Conservation (phyloP, 306 rosid species). For the Prunus armeniaca region DNA sequence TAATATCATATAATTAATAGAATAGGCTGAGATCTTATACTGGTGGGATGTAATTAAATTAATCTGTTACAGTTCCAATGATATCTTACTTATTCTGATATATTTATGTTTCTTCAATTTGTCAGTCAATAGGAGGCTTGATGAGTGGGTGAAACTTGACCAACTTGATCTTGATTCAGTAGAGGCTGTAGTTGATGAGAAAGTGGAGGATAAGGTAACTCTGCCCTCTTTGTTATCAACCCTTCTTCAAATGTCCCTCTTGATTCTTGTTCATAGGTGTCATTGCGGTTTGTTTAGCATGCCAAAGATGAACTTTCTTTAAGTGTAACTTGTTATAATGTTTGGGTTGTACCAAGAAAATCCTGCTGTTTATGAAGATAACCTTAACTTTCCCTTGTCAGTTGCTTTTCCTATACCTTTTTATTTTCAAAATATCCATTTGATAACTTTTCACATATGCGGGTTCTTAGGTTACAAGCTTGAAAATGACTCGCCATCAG, state of each 20-base stretch:
- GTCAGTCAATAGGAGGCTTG: slow-evolving; percentile 97
- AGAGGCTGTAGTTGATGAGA: slow-evolving; percentile 96
- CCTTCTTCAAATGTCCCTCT: background rate
- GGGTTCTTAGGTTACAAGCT: slow-evolving; percentile 71
- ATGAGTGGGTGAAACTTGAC: slow-evolving; percentile 99
- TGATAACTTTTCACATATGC: background rate
- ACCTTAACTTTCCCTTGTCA: background rate
- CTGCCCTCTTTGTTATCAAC: slow-evolving; percentile 1
- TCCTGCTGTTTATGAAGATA: background rate
- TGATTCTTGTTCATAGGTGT: too few species aligned
- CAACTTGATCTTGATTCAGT: slow-evolving; percentile 96
- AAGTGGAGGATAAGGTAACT: slow-evolving; percentile 96
- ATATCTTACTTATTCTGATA: background rate
- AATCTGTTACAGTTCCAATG: background rate
- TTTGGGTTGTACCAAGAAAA: background rate
- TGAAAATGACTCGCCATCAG: slow-evolving; percentile 99
- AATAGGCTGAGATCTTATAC: background rate
- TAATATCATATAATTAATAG: background rate
- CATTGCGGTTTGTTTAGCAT: background rate
- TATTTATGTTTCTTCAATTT: slow-evolving; percentile 4
- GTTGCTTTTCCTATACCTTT: background rate
- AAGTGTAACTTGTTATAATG: background rate
- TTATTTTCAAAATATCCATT: background rate
- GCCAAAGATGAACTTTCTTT: background rate
- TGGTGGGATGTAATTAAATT: background rate